Evolutionary conservation across 768 basidiomycete species (phyloP), one percentile per base, ranked within the genome.

Genomic region (Termitomyces titanicus): DNA sequence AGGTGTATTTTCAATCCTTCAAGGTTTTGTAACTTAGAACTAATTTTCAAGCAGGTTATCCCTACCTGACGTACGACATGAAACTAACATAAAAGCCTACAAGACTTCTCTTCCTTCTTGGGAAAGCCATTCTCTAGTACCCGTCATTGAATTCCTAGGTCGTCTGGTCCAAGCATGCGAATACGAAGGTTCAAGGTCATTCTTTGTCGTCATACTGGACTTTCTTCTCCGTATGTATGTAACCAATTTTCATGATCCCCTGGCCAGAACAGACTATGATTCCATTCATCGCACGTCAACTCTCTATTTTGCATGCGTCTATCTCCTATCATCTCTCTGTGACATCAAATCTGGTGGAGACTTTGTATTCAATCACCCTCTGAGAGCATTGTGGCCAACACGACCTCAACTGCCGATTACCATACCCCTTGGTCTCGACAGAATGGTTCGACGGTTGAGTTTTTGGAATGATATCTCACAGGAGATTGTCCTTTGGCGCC

Each of bases 201-300:
- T 12, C 18, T 13, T 43, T 22, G 31, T 20, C 2, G 49, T 38
- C 20, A 46, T 54, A 22, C 12, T 61, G 20, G 42, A 57, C 43
- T 56, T 57, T 43, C 37, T 60, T 37, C 56, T 61, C 1, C 34
- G 52, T 20, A 11, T 44, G 24, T 61, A 55, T 53, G 54, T 31
- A 22, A 46, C 53, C 17, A 48, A 55, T 40, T 58, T 55, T 27
- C 46, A 27, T 15, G 56, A 58, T 33, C 46, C 50, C 4, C 35
- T 55, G 22, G 58, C 54, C 42, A 33, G 38, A 20, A 53, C 24
- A n/a, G 54, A 59, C 12, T 34, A 18, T 11, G 54, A 29, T 33
- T 20, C n/a, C 17, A 51, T 59, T 29, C 43, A 49, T 34, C 50
- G 51, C 10, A 53, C 40, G 27, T 53, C 52, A 4, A 27, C 18